Base-by-base conservation (phyloP, 495 filamentous ascomycete species). In the Penicillium atrosanguineum region DNA sequence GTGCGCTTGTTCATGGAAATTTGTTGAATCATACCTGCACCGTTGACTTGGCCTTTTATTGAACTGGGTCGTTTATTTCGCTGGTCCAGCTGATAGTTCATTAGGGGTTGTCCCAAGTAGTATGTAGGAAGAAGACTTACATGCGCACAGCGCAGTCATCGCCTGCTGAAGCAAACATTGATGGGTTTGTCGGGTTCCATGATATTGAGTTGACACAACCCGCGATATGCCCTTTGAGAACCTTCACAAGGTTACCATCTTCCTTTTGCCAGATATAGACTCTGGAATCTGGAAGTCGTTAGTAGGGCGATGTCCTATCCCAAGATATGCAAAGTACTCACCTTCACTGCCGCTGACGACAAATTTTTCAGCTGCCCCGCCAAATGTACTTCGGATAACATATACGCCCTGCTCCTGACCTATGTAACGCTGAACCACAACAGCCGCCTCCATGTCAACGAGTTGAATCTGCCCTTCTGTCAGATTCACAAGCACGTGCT, bases 271-370 rank as follows among this genome's bases (percentile, higher is more conserved):
- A 98, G 55, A 98, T 87, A 60, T 86, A 90, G 46, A 98, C 75
- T 25, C 75, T 73, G 0, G 89, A 87, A 64, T 93, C 91, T 93
- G 25, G 4, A 7, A 2, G 14, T n/a, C 18, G 48, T 69, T 55
- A 70, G 60, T 44, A 63, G 44, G 21, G 21, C 25, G 25, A 1
- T 4, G 7, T 19, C 29, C 6, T 11, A 50, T 8, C 21, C 5
- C 11, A 3, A 21, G 8, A 31, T 14, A 8, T 3, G n/a, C n/a
- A 11, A 14, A 50, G 40, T 7, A 19, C 47, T 63, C 76, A 94
- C 93, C 90, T 83, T 97, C 90, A 63, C 91, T 95, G 20, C 94
- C 94, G 65, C 87, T 90, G 16, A 94, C 79, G 25, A 97, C 83
- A 66, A 97, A 94, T 62, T 86, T 90, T 73, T 97, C 92, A 44